Percentiles rank a stretch among this genome's conserved stretches.
phyloP scores from a whole-genome alignment of 2,329 filamentous ascomycete genomes.

The Lasiodiplodia gonubiensis region DNA sequence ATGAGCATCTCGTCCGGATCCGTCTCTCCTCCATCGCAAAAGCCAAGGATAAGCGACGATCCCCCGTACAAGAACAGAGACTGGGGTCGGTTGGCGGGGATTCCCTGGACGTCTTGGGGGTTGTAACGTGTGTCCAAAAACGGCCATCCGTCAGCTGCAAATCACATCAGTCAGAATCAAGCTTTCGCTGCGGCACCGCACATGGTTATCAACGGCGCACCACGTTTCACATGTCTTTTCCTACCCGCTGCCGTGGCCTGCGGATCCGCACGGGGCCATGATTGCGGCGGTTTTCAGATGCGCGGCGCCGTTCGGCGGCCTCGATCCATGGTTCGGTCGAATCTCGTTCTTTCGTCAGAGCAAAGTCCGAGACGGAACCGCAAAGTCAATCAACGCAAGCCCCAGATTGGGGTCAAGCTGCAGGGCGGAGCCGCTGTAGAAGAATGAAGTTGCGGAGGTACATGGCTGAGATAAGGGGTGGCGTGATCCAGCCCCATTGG shows the following conservation, averaged over 20 bases:
- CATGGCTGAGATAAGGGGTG: constrained; percentile 5
- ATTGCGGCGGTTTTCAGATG: neutral
- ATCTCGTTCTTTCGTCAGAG: neutral
- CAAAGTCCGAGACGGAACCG: neutral
- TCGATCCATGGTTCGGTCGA: neutral
- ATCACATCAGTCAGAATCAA: neutral
- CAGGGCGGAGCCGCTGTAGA: constrained; percentile 12
- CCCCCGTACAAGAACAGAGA: neutral
- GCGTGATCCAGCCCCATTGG: neutral
- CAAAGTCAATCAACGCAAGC: neutral
- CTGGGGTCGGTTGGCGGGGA: neutral
- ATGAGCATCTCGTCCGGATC: neutral
- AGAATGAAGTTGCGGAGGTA: constrained; percentile 8
- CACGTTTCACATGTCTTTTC: neutral
- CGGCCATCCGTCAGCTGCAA: neutral
- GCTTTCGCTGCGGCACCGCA: constrained; percentile 7
- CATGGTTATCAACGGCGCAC: neutral
- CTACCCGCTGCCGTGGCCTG: neutral
- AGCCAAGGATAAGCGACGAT: neutral
- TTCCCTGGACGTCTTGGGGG: neutral
- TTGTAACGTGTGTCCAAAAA: neutral
- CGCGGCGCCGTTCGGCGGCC: neutral
- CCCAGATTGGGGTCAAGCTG: neutral
- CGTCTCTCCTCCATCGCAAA: neutral
- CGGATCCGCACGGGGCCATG: constrained; percentile 3